phyloP scores from a whole-genome alignment of 768 basidiomycete species.

The Rhodotorula sphaerocarpa region DNA sequence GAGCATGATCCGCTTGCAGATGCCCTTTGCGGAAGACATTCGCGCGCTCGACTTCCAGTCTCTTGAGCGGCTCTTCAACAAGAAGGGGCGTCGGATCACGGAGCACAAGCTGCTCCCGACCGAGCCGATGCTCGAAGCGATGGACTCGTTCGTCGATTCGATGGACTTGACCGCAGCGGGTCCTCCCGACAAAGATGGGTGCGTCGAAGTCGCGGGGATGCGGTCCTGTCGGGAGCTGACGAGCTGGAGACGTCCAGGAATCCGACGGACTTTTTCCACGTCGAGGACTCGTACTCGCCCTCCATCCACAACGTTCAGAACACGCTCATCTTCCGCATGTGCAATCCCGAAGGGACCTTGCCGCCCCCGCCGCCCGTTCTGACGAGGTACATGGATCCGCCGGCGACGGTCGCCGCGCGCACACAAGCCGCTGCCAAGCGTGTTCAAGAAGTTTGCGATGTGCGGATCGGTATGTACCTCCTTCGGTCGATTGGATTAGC shows the following conservation, averaged over 20 bases:
- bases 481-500: neutral
- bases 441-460: constrained; percentile 61
- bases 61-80: constrained; percentile 62
- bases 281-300: constrained; percentile 72
- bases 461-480: constrained; percentile 61
- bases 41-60: constrained; percentile 80
- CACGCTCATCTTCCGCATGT: constrained; percentile 69
- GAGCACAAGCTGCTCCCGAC: constrained; percentile 80
- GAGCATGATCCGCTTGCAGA: constrained; percentile 43
- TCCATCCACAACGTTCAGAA: constrained; percentile 84
- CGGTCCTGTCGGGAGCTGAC: neutral
- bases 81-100: constrained; percentile 62
- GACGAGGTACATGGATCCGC: constrained; percentile 73
- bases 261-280: constrained; percentile 65
- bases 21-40: constrained; percentile 93
- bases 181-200: constrained; percentile 51
- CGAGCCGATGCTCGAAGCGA: constrained; percentile 63
- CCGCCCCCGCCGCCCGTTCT: constrained; percentile 80
- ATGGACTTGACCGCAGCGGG: constrained; percentile 78
- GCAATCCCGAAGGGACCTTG: constrained; percentile 62
- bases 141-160: constrained; percentile 77
- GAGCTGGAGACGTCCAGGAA: constrained; percentile 47
- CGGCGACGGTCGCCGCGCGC: constrained; percentile 58
- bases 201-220: neutral
- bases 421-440: constrained; percentile 54